Percentiles rank a stretch among this genome's conserved stretches.
phyloP scores from a whole-genome alignment of 1,284 basidiomycete species.

The Phlebopus sp. region DNA sequence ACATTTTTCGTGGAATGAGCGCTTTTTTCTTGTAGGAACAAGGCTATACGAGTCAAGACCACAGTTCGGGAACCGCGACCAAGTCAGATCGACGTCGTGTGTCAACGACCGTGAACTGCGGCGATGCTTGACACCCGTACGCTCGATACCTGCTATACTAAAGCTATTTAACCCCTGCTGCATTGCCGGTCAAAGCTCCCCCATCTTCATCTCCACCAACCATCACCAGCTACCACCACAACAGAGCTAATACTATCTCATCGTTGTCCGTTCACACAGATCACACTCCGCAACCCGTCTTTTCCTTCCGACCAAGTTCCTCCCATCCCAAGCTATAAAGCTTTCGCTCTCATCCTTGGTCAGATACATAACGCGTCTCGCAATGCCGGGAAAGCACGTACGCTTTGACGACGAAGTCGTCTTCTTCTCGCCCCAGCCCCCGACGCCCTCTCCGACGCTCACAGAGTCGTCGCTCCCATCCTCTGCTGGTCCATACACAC shows the following conservation, averaged over 20 bases:
- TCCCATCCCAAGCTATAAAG: conserved; percentile 12
- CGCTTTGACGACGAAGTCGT: conserved; percentile 45
- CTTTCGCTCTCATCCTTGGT: conserved; percentile 9
- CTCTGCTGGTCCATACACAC: conserved; percentile 35
- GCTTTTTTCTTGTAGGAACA: neutral
- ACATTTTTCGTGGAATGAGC: conserved; percentile 15
- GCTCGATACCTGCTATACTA: conserved; percentile 28
- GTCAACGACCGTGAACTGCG: conserved; percentile 17
- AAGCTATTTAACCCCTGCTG: conserved; percentile 17
- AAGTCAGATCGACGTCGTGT: conserved; percentile 10
- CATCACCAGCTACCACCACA: conserved; percentile 12
- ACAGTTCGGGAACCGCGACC: conserved; percentile 3
- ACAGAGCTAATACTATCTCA: conserved; percentile 5
- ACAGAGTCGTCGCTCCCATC: conserved; percentile 42
- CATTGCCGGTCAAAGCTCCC: neutral
- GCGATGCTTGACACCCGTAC: conserved; percentile 21
- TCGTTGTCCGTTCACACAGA: conserved; percentile 1
- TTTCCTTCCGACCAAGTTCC: too few species aligned
- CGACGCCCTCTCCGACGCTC: conserved; percentile 38
- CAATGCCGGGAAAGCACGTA: conserved; percentile 39
- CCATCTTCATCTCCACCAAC: conserved; percentile 4
- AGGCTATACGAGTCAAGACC: conserved; percentile 17
- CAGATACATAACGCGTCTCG: neutral
- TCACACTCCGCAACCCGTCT: conserved; percentile 4
- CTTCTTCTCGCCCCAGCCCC: conserved; percentile 39